These are phyloP conservation scores for Aspergillus sp. DNA, from an alignment of 2,329 filamentous ascomycete genomes.

Conservation along the genomic window DNA sequence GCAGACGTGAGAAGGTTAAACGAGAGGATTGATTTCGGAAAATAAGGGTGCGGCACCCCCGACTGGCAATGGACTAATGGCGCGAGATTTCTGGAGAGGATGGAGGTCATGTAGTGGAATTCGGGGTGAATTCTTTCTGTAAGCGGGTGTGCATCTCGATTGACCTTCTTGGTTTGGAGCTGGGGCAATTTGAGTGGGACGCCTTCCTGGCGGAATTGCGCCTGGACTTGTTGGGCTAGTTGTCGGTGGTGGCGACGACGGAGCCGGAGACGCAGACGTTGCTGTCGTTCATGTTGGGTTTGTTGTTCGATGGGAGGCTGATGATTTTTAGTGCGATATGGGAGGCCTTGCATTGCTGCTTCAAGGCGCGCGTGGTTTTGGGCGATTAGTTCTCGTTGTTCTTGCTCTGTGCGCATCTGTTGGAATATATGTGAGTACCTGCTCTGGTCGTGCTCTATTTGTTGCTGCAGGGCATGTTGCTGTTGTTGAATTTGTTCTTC, in stretches of 20 bases:
- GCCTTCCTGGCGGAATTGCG: too few relatives aligned
- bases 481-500: not conserved
- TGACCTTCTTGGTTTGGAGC: too few relatives aligned
- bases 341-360: not conserved
- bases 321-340: too few relatives aligned
- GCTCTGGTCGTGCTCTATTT: not conserved
- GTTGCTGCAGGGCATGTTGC: not conserved
- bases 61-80: constrained; percentile 40
- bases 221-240: not conserved
- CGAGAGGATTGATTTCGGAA: constrained; percentile 38
- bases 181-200: not conserved
- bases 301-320: not conserved
- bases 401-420: not conserved
- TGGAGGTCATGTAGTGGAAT: constrained; percentile 18
- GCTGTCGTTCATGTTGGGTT: not conserved
- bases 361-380: not conserved
- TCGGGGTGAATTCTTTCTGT: not conserved
- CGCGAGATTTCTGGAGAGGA: constrained; percentile 31
- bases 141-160: not conserved
- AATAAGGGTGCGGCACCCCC: constrained; percentile 37
- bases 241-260: not conserved
- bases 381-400: not conserved
- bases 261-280: not conserved
- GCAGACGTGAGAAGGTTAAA: constrained; percentile 42
- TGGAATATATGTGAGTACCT: not conserved